These are phyloP conservation scores for Mentha longifolia DNA, from an alignment of 257 asterid species.

Conservation along the genomic window DNA sequence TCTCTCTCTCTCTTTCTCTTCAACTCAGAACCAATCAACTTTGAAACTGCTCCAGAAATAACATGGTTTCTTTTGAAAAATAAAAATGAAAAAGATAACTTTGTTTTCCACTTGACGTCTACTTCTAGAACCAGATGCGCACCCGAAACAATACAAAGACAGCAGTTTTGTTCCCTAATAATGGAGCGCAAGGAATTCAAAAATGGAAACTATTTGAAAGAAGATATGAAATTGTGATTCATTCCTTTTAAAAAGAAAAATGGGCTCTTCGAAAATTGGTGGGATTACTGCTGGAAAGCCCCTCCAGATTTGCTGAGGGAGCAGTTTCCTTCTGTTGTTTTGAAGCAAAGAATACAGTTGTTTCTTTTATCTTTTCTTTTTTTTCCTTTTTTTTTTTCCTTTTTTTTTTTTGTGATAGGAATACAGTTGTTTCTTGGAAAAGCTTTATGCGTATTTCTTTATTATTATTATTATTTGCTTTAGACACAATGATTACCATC, in stretches of 20 bases:
- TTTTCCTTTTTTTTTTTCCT: no score
- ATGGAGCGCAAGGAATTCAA: conserved; percentile 12
- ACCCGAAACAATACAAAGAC: conserved; percentile 2
- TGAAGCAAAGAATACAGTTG: conserved; percentile 42
- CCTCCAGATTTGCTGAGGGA: conserved; percentile 15
- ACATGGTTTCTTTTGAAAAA: no score
- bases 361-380: no score
- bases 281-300: conserved; percentile 34
- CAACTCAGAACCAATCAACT: conserved; percentile 24
- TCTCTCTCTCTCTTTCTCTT: conserved; percentile 31
- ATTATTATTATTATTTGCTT: no score
- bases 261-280: not conserved
- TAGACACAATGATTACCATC: no score
- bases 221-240: conserved; percentile 8
- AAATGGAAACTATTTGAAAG: conserved; percentile 14
- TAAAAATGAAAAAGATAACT: not conserved
- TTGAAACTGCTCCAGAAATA: conserved; percentile 24
- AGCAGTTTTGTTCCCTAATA: not conserved
- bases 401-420: no score
- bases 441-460: not conserved
- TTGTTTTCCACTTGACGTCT: conserved; percentile 30
- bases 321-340: conserved; percentile 31
- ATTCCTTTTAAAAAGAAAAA: not conserved
- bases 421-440: conserved; percentile 22
- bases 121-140: conserved; percentile 41